These are phyloP conservation scores for Fusarium protoensiforme DNA, from an alignment of 2,329 filamentous ascomycete genomes.

Conservation along the genomic window DNA sequence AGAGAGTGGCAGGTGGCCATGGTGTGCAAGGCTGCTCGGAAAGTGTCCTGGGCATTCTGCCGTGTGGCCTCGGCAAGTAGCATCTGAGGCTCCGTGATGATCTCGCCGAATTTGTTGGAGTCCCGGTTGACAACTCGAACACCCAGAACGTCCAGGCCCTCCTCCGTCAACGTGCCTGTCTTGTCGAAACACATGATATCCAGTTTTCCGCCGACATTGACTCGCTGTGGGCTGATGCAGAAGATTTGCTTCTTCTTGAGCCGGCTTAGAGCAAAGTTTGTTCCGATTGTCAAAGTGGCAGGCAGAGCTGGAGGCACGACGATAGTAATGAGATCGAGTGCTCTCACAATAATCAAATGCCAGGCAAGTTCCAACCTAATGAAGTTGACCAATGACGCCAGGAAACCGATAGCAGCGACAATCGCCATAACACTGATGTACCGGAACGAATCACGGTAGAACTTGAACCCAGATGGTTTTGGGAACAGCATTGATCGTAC, in stretches of 20 bases:
- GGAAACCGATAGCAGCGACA: slow-evolving; percentile 87
- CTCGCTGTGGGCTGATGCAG: slow-evolving; percentile 96
- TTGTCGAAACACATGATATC: slow-evolving; percentile 99
- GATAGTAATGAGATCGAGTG: slow-evolving; percentile 95
- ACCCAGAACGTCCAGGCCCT: slow-evolving; percentile 93
- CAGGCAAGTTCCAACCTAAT: slow-evolving; percentile 83
- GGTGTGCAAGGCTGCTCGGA: slow-evolving; percentile 79
- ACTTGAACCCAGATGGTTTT: slow-evolving; percentile 98
- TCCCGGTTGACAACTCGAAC: slow-evolving; percentile 79
- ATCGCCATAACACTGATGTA: slow-evolving; percentile 97
- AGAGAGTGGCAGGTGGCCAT: slow-evolving; percentile 99
- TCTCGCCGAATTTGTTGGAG: slow-evolving; percentile 75
- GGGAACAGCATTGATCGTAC: slow-evolving; percentile 99
- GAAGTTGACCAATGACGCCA: slow-evolving; percentile 94
- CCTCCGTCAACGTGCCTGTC: slow-evolving; percentile 97
- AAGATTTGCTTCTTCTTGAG: slow-evolving; percentile 93
- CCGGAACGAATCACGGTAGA: slow-evolving; percentile 96
- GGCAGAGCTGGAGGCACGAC: slow-evolving; percentile 95
- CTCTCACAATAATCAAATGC: slow-evolving; percentile 91
- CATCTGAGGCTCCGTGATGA: slow-evolving; percentile 73
- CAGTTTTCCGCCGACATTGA: slow-evolving; percentile 95
- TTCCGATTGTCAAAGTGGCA: slow-evolving; percentile 94
- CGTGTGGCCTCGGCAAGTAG: slow-evolving; percentile 61
- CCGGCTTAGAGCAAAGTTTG: slow-evolving; percentile 89
- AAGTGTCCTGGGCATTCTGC: slow-evolving; percentile 46